Percentiles rank a stretch among this genome's conserved stretches.
These are phyloP conservation scores for Thelonectria rubi DNA, from an alignment of 2,329 filamentous ascomycete species.

Conservation along the genomic window DNA sequence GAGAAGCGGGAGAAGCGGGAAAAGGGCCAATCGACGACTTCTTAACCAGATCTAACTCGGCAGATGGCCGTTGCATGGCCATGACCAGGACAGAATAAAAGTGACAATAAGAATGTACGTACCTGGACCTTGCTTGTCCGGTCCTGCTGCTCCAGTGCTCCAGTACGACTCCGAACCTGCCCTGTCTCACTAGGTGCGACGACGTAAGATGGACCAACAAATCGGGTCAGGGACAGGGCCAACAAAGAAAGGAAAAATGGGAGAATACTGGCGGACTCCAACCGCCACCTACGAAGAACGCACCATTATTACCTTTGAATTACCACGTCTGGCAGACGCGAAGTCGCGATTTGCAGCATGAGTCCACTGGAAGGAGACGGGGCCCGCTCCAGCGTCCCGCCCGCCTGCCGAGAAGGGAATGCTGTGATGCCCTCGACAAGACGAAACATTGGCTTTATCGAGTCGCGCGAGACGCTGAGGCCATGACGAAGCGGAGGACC, in stretches of 20 bases:
- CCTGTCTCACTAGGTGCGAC: neutral
- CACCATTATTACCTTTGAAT: neutral
- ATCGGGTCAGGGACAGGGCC: constrained; percentile 20
- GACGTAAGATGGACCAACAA: constrained; percentile 9
- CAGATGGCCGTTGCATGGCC: neutral
- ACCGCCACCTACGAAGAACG: neutral
- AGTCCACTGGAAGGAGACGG: constrained; percentile 1
- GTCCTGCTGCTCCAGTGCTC: neutral
- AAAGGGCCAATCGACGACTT: constrained; percentile 15
- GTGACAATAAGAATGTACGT: constrained; percentile 5
- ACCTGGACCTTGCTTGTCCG: constrained; percentile 15
- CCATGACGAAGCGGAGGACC: neutral
- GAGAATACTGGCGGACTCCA: neutral
- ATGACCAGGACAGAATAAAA: constrained; percentile 2
- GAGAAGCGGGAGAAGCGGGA: neutral
- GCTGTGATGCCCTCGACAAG: neutral
- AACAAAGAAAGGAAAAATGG: constrained; percentile 12
- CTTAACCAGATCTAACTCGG: constrained; percentile 19
- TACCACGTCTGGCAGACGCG: neutral
- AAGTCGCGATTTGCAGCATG: constrained; percentile 15
- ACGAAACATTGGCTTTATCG: constrained; percentile 8
- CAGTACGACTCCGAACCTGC: neutral
- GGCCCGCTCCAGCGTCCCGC: constrained; percentile 21
- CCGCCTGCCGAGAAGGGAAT: constrained; percentile 1
- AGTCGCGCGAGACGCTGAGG: neutral